Percentiles rank a stretch among this genome's conserved stretches.
phyloP scores from a whole-genome alignment of 2,329 filamentous ascomycete genomes.

The Reticulascus tulasneorum region DNA sequence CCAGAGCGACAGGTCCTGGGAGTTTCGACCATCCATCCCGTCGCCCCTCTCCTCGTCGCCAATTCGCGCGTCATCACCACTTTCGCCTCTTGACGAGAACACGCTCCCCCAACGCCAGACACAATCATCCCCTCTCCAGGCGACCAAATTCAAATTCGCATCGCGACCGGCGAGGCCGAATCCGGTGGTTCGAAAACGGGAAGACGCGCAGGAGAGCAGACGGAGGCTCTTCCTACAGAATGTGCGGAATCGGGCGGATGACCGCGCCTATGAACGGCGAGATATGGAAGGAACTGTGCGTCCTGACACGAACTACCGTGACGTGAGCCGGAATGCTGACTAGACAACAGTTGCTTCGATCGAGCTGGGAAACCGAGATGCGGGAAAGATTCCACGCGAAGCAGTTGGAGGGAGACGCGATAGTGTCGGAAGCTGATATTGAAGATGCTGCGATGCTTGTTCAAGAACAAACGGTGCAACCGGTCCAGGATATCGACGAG shows the following conservation, averaged over 20 bases:
- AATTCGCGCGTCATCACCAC: constrained; percentile 46
- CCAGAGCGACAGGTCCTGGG: constrained; percentile 34
- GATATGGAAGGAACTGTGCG: constrained; percentile 59
- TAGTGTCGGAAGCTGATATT: constrained; percentile 47
- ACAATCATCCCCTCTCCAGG: constrained; percentile 41
- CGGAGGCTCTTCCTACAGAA: constrained; percentile 67
- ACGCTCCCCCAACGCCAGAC: constrained; percentile 34
- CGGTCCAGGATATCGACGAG: constrained; percentile 34
- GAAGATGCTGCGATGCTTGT: constrained; percentile 42
- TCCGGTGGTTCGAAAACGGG: constrained; percentile 55
- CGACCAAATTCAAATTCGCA: constrained; percentile 45
- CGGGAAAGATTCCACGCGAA: constrained; percentile 26
- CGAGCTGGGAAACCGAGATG: constrained; percentile 30
- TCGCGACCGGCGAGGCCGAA: constrained; percentile 57
- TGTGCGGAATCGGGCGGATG: constrained; percentile 57
- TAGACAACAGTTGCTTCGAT: constrained; percentile 26
- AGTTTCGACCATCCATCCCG: constrained; percentile 43
- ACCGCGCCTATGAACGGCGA: constrained; percentile 55
- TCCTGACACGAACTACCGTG: neutral
- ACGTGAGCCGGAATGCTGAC: neutral
- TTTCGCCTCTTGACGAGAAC: constrained; percentile 40
- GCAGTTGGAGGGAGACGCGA: constrained; percentile 32
- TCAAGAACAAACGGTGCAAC: constrained; percentile 17
- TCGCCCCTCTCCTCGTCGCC: constrained; percentile 60
- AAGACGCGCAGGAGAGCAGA: constrained; percentile 60